Base-by-base conservation (phyloP, 2,329 filamentous ascomycete species). In the Calonectria honghensis region DNA sequence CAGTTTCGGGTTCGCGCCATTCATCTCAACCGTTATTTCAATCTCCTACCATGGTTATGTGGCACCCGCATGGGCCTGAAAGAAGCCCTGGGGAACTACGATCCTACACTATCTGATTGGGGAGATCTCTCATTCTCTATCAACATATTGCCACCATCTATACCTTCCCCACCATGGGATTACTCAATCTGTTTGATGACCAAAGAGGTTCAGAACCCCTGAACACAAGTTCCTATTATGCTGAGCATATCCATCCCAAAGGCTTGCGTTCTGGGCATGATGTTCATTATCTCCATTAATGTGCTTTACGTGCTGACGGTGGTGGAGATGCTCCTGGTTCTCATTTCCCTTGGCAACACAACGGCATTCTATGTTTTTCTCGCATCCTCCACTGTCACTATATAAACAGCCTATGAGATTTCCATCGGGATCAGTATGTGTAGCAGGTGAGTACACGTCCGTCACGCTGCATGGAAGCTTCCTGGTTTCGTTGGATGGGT, bases 221-320 rank as follows among this genome's bases (percentile, higher is more conserved):
- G 24, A 39, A 41, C 35, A 5, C 14, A 63, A 27, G 32, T 45
- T 27, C 59, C 59, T 2, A 24, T 11, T 4, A 24, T 16, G 20
- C 13, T 45, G 20, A 63, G 32, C 24, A 39, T 63, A 14, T 63
- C 32, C 10, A 45, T 63, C 20, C 59, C 37, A 0, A 29, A 20
- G 2, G 37, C 32, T 6, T 35, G 59, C 20, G 24, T 63, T 6
- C 1, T 20, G n/a, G 37, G 32, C 9, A 35, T 45, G 20, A 14
- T 45, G 76, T 95, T 94, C 83, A 84, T 95, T 27, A 90, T 95
- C 54, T 93, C 93, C 0, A 89, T 96, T 10, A 37, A 61, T 39
- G 57, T 35, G 13, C 14, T 61, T 1, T 20, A 2, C 37, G n/a
- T 61, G 13, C 10, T 61, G 16, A 61, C 35, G 4, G 32, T 14